Evolutionary conservation across 805 yeast species (phyloP).

Genomic region (Pichia phayaonensis): DNA sequence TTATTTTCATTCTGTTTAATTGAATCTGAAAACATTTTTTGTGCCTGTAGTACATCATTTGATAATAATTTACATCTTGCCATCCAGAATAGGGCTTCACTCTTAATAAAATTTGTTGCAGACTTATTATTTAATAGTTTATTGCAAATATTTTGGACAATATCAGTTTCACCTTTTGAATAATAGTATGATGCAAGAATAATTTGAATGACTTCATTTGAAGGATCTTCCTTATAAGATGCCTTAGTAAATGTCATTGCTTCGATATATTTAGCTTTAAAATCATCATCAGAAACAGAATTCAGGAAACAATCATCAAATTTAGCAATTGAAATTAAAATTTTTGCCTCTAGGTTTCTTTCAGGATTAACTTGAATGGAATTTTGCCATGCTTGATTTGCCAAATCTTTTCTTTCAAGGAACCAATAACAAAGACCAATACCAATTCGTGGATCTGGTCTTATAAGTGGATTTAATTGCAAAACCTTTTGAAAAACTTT

Average conservation of each 20-base stretch:
- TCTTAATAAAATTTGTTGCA: constrained; percentile 34
- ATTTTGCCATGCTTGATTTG: constrained; percentile 76
- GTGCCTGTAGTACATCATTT: constrained; percentile 60
- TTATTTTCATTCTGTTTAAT: constrained; percentile 57
- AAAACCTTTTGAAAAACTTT: constrained; percentile 79
- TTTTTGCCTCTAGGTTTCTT: constrained; percentile 46
- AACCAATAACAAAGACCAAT: constrained; percentile 93
- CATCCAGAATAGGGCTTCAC: constrained; percentile 76
- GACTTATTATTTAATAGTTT: constrained; percentile 37
- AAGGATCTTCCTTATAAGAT: constrained; percentile 34
- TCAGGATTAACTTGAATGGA: constrained; percentile 56
- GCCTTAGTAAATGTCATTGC: constrained; percentile 46
- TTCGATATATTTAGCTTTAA: constrained; percentile 47
- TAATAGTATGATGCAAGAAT: constrained; percentile 65
- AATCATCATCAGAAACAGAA: constrained; percentile 53
- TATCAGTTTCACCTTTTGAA: constrained; percentile 52
- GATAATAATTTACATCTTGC: constrained; percentile 67
- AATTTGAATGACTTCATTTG: constrained; percentile 56
- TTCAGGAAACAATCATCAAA: constrained; percentile 55
- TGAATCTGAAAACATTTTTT: constrained; percentile 65
- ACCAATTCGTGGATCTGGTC: constrained; percentile 92
- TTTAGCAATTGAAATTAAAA: constrained; percentile 59
- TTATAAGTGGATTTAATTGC: constrained; percentile 63
- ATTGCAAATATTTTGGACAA: constrained; percentile 49
- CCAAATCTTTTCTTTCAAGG: constrained; percentile 69